Percentiles rank a stretch among this genome's conserved stretches.
phyloP scores from a whole-genome alignment of 192 early-diverging fungal species.

The Phycomyces blakesleeanus region DNA sequence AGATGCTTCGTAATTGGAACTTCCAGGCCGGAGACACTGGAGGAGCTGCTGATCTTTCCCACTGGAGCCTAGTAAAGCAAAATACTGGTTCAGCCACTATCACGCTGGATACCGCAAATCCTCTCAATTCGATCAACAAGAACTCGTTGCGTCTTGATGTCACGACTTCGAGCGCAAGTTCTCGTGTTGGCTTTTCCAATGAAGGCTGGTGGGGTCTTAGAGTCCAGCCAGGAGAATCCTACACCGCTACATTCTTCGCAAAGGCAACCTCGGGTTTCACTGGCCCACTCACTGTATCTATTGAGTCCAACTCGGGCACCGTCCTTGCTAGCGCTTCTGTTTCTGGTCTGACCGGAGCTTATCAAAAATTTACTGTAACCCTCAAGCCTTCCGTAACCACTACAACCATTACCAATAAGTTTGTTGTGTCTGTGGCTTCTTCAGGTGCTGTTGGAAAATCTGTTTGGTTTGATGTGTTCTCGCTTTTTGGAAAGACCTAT shows the following conservation, averaged over 20 bases:
- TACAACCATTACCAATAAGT: slow-evolving; percentile 10
- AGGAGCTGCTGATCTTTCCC: slow-evolving; percentile 11
- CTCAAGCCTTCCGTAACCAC: slow-evolving; percentile 2
- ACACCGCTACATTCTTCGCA: slow-evolving; percentile 19
- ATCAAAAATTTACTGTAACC: slow-evolving; percentile 7
- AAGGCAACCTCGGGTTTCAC: slow-evolving; percentile 4
- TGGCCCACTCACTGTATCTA: no score
- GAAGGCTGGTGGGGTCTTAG: slow-evolving; percentile 15
- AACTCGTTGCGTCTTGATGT: slow-evolving; percentile 15
- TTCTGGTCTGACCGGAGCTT: neutral
- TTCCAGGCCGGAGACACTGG: slow-evolving; percentile 24
- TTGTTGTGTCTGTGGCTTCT: slow-evolving; percentile 3
- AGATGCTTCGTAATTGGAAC: slow-evolving; percentile 19
- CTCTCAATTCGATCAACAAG: slow-evolving; percentile 10
- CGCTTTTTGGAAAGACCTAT: slow-evolving; percentile 23
- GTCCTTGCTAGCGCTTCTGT: no score
- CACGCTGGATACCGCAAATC: neutral
- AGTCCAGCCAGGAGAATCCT: slow-evolving; percentile 7
- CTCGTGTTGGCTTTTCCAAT: slow-evolving; percentile 16
- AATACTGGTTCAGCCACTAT: slow-evolving; percentile 4
- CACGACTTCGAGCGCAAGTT: neutral
- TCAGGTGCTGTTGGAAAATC: slow-evolving; percentile 1
- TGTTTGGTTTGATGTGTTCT: slow-evolving; percentile 22
- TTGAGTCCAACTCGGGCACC: no score
- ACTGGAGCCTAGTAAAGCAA: neutral